A percentile compares a stretch with the other conserved stretches of the same genome.
Conservation (phyloP, 345 rosid genomes). For the Mallotus nudiflorus region DNA sequence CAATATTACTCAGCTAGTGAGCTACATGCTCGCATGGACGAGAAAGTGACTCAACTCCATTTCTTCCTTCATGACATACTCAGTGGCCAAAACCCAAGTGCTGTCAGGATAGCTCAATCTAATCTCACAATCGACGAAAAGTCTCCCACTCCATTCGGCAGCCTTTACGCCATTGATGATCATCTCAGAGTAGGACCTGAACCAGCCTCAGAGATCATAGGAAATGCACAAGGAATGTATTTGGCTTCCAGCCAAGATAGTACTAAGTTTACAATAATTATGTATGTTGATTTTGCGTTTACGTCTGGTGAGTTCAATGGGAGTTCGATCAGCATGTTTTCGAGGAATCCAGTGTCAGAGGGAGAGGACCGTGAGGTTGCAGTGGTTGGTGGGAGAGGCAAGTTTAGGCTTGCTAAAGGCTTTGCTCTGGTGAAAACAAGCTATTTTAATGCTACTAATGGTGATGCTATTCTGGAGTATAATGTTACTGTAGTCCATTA, state of each 20-base stretch:
- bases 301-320: conserved; percentile 21
- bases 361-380: conserved; percentile 25
- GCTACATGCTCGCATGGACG: no score
- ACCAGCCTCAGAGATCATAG: not conserved
- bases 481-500: conserved; percentile 22
- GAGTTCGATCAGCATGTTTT: conserved; percentile 29
- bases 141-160: not conserved
- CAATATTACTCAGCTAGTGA: no score
- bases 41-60: no score
- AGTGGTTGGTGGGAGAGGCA: conserved; percentile 35
- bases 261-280: conserved; percentile 11
- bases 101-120: not conserved
- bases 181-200: not conserved
- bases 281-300: conserved; percentile 16
- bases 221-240: not conserved
- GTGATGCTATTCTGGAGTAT: conserved; percentile 31
- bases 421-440: conserved; percentile 16
- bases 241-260: not conserved
- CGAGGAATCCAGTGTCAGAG: conserved; percentile 21
- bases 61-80: no score
- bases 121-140: not conserved
- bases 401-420: conserved; percentile 34
- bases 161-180: conserved; percentile 3
- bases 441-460: conserved; percentile 17
- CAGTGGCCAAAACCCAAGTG: not conserved